These are phyloP conservation scores for Cicer bijugum DNA, from an alignment of 306 rosid species.

Conservation along the genomic window DNA sequence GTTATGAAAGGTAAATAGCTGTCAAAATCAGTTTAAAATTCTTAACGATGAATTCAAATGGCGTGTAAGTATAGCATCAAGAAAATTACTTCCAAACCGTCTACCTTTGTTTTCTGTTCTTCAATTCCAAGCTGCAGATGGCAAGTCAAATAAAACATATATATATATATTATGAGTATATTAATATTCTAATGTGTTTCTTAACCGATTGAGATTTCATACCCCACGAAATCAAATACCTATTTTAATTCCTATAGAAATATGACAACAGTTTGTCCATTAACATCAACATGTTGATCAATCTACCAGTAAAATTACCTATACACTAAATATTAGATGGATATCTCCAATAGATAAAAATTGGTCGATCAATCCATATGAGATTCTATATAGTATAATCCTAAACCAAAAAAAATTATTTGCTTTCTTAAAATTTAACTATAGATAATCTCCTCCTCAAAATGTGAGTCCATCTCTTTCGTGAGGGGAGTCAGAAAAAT, in stretches of 20 bases:
- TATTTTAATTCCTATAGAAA: constrained; percentile 50
- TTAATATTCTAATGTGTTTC: constrained; percentile 53
- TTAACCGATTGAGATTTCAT: constrained; percentile 73
- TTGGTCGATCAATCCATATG: no score
- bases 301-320: constrained; percentile 43
- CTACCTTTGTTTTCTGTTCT: constrained; percentile 52
- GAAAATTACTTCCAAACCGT: constrained; percentile 68
- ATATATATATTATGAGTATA: constrained; percentile 6
- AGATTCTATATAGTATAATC: no score
- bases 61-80: constrained; percentile 66
- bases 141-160: constrained; percentile 62
- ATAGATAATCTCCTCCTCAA: no score
- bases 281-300: constrained; percentile 51
- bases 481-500: no score
- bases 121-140: constrained; percentile 65
- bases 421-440: no score
- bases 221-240: constrained; percentile 73
- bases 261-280: constrained; percentile 49
- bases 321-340: not conserved
- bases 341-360: no score
- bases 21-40: constrained; percentile 47
- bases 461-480: no score
- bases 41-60: constrained; percentile 57
- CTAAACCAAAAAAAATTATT: no score
- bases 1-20: constrained; percentile 30